Evolutionary conservation across 345 rosid genomes (phyloP).

Genomic region (Brassica nigra): DNA sequence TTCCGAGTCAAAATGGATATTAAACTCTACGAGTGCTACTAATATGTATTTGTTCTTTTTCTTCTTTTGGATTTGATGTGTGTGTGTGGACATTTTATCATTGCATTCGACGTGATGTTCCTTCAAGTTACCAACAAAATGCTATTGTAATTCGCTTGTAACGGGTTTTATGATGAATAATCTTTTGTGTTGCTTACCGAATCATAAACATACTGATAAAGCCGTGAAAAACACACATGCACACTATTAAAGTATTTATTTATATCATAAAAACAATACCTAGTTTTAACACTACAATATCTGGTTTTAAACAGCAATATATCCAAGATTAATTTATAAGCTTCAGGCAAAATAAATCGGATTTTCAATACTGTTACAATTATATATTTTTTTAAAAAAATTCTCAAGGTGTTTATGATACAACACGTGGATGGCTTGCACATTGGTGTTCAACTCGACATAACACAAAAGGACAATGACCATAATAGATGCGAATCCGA

Average conservation of each 20-base stretch:
- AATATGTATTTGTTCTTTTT: neutral
- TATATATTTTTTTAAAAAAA: too few relatives aligned
- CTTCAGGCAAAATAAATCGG: too few relatives aligned
- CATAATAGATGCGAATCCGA: slow-evolving; percentile 56
- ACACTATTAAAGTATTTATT: neutral
- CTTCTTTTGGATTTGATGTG: neutral
- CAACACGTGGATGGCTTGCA: slow-evolving; percentile 50
- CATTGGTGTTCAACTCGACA: slow-evolving; percentile 60
- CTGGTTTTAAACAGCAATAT: too few relatives aligned
- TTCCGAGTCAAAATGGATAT: slow-evolving; percentile 9
- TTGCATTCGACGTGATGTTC: neutral
- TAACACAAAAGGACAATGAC: slow-evolving; percentile 55
- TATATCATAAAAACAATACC: too few relatives aligned
- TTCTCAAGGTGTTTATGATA: neutral
- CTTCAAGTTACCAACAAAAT: neutral
- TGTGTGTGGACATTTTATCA: neutral
- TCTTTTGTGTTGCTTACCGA: neutral
- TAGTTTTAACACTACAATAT: too few relatives aligned
- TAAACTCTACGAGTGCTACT: slow-evolving; percentile 31
- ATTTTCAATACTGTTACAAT: too few relatives aligned
- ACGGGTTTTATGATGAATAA: neutral
- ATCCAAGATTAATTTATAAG: too few relatives aligned
- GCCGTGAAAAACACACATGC: neutral
- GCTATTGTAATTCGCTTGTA: neutral
- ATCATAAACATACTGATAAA: neutral